phyloP scores from a whole-genome alignment of 2,329 filamentous ascomycete genomes.

The Aspergillus novofumigatus region DNA sequence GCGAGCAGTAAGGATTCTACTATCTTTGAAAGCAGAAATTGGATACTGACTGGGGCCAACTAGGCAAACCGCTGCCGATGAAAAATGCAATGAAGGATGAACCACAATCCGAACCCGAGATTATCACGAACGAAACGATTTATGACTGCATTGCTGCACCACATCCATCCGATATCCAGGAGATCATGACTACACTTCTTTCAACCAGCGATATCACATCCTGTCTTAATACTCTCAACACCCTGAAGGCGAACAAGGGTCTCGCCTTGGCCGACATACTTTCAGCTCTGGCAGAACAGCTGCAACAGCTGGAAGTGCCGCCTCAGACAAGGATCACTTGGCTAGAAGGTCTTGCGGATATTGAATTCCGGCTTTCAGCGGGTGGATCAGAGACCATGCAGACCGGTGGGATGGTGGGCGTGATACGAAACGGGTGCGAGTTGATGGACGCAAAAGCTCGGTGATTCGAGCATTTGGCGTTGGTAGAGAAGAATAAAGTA shows the following conservation, averaged over 20 bases:
- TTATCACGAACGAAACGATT: conserved; percentile 86
- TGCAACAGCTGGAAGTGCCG: conserved; percentile 77
- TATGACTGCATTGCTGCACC: conserved; percentile 97
- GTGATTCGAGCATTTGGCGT: conserved; percentile 11
- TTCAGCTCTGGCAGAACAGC: conserved; percentile 76
- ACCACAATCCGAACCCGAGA: conserved; percentile 63
- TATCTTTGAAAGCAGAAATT: background rate
- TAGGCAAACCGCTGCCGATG: conserved; percentile 64
- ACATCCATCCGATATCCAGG: conserved; percentile 79
- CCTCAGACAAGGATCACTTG: conserved; percentile 84
- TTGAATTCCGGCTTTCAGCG: conserved; percentile 85
- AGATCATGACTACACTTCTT: conserved; percentile 79
- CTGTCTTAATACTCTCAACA: conserved; percentile 82
- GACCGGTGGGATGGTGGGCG: conserved; percentile 87
- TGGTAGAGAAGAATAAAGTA: background rate
- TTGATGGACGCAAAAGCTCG: conserved; percentile 51
- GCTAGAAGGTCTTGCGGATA: conserved; percentile 85
- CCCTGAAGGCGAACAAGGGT: conserved; percentile 78
- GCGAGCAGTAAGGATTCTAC: conserved; percentile 66
- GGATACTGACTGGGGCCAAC: conserved; percentile 6
- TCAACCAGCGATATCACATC: conserved; percentile 82
- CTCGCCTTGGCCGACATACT: conserved; percentile 92
- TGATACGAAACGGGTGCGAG: conserved; percentile 81
- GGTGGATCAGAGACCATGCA: conserved; percentile 85
- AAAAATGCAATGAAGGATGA: conserved; percentile 58